phyloP scores from a whole-genome alignment of 2,329 filamentous ascomycete genomes.

The Talaromyces sp. region DNA sequence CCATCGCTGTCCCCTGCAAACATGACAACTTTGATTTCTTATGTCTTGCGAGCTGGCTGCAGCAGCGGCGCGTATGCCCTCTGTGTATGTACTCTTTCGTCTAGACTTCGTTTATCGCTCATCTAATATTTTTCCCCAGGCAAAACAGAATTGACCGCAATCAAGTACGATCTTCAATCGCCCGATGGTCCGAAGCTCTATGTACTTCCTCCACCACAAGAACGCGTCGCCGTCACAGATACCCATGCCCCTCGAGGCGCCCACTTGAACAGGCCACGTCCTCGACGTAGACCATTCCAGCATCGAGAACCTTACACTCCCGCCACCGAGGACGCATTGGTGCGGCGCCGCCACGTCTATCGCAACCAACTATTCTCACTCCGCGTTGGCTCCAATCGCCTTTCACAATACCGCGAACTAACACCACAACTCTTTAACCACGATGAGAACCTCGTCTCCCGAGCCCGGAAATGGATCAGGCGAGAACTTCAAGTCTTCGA shows the following conservation, averaged over 20 bases:
- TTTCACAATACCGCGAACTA: slow-evolving; percentile 74
- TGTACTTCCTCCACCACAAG: slow-evolving; percentile 44
- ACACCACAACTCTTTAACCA: slow-evolving; percentile 64
- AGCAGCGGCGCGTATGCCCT: slow-evolving; percentile 70
- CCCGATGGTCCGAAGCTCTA: slow-evolving; percentile 59
- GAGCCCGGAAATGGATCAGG: slow-evolving; percentile 77
- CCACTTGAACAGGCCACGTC: slow-evolving; percentile 12
- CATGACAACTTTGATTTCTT: slow-evolving; percentile 82
- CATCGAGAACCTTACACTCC: slow-evolving; percentile 19
- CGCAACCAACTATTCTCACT: slow-evolving; percentile 69
- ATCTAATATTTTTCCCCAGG: slow-evolving; percentile 34
- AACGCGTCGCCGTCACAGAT: slow-evolving; percentile 15
- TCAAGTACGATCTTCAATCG: slow-evolving; percentile 65
- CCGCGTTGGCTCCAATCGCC: slow-evolving; percentile 76
- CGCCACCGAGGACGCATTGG: slow-evolving; percentile 46
- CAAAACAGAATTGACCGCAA: slow-evolving; percentile 54
- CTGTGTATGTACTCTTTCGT: slow-evolving; percentile 62
- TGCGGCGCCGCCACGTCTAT: slow-evolving; percentile 71
- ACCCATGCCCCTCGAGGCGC: neutral
- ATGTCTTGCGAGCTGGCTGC: slow-evolving; percentile 79
- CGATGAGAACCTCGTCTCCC: slow-evolving; percentile 67
- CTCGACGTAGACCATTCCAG: slow-evolving; percentile 24
- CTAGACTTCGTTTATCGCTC: neutral
- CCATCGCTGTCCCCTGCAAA: slow-evolving; percentile 71
- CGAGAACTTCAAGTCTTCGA: slow-evolving; percentile 81